Conservation (phyloP, 139 green algal species). For the Picochlorum sp. region DNA sequence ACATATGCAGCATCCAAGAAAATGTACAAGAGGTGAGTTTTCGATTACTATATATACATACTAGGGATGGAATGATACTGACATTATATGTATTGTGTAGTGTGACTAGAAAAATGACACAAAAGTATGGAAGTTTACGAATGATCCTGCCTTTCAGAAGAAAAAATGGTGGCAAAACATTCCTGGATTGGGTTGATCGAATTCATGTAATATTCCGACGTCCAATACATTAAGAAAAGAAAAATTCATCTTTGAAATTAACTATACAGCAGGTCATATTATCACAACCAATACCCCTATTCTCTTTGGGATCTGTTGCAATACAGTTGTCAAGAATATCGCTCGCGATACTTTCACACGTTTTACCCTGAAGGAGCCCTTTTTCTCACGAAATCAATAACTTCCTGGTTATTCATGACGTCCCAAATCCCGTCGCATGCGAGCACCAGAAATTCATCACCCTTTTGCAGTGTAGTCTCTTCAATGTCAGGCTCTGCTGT, state of each 20-base stretch:
- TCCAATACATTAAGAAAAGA: not conserved
- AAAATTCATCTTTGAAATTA: slow-evolving; percentile 18
- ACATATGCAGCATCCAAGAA: slow-evolving; percentile 17
- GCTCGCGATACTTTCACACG: slow-evolving; percentile 40
- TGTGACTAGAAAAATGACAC: slow-evolving; percentile 24
- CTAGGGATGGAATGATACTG: not conserved
- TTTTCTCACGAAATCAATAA: slow-evolving; percentile 72
- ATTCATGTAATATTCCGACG: not conserved
- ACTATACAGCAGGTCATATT: slow-evolving; percentile 77
- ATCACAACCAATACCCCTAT: slow-evolving; percentile 84
- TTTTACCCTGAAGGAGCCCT: slow-evolving; percentile 41
- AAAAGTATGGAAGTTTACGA: slow-evolving; percentile 29
- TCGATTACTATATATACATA: not conserved
- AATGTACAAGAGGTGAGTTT: slow-evolving; percentile 20
- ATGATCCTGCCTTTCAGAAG: slow-evolving; percentile 13
- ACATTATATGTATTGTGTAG: not conserved
- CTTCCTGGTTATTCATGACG: slow-evolving; percentile 75
- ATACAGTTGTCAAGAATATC: slow-evolving; percentile 84
- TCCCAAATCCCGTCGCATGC: slow-evolving; percentile 93
- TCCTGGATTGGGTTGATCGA: slow-evolving; percentile 7
- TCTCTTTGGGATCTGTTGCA: slow-evolving; percentile 68
- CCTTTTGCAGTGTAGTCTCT: slow-evolving; percentile 30
- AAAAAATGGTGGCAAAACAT: slow-evolving; percentile 18
- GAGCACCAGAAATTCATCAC: slow-evolving; percentile 86
- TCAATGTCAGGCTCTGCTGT: slow-evolving; percentile 70